A percentile compares a stretch with the other conserved stretches of the same genome.
Evolutionary conservation across 2,329 filamentous ascomycete genomes (phyloP).

Genomic region (Arthrobotrys entomopaga): DNA sequence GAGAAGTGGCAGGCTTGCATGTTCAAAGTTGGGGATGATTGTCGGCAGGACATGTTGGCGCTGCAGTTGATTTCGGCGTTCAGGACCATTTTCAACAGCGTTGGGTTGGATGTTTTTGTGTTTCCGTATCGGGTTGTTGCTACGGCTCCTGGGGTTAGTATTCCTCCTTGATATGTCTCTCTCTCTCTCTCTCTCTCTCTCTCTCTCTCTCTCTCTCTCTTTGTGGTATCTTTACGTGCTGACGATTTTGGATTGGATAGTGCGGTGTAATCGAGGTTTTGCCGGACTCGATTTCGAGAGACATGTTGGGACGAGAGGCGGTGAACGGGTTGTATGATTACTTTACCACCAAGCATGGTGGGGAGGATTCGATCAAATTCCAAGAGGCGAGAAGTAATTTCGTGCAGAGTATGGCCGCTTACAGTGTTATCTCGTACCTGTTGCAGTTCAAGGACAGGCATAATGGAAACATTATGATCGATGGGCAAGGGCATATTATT

Average conservation of each 20-base stretch:
- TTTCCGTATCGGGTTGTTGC: conserved; percentile 97
- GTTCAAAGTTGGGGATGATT: conserved; percentile 99
- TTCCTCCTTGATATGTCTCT: neutral
- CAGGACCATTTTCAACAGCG: conserved; percentile 92
- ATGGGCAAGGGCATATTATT: conserved; percentile 94
- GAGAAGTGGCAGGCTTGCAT: conserved; percentile 99
- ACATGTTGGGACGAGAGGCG: conserved; percentile 97
- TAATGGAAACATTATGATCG: conserved; percentile 99
- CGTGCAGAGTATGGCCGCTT: conserved; percentile 98
- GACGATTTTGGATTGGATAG: neutral
- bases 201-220: neutral
- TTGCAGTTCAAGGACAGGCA: conserved; percentile 99
- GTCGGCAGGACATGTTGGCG: conserved; percentile 93
- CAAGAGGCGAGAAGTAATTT: conserved; percentile 86
- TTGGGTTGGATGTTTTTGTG: conserved; percentile 95
- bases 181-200: neutral
- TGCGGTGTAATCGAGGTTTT: conserved; percentile 98
- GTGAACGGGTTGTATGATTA: conserved; percentile 99
- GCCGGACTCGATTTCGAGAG: conserved; percentile 95
- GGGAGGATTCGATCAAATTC: conserved; percentile 92
- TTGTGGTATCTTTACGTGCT: too few species aligned
- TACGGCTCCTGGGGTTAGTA: conserved; percentile 78
- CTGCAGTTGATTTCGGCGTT: conserved; percentile 98
- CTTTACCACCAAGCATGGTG: conserved; percentile 96
- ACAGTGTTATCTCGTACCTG: conserved; percentile 94